These are phyloP conservation scores for Neoboletus brunneissimus DNA, from an alignment of 768 basidiomycete genomes.

Conservation along the genomic window DNA sequence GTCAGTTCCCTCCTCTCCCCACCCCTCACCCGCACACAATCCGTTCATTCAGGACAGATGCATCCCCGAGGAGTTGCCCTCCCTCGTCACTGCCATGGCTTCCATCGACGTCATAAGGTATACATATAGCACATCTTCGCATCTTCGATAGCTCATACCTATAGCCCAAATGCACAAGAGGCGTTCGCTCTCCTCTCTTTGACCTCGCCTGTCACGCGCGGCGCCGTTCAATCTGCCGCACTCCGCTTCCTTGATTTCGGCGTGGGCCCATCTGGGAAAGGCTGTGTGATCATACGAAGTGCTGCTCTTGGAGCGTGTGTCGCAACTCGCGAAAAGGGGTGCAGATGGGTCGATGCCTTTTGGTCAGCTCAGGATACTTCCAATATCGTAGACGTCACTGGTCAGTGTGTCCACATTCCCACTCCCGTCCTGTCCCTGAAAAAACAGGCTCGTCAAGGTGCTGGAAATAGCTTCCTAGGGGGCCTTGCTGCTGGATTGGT, in stretches of 20 bases:
- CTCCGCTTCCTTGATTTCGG: slow-evolving; percentile 57
- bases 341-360: slow-evolving; percentile 71
- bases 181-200: slow-evolving; percentile 66
- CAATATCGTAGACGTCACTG: slow-evolving; percentile 80
- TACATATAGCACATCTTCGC: slow-evolving; percentile 1
- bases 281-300: slow-evolving; percentile 71
- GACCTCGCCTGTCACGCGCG: slow-evolving; percentile 39
- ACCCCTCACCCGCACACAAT: neutral
- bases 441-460: slow-evolving; percentile 46
- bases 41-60: slow-evolving; percentile 59
- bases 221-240: slow-evolving; percentile 66
- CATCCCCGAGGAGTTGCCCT: slow-evolving; percentile 72
- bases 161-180: slow-evolving; percentile 85
- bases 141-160: slow-evolving; percentile 2
- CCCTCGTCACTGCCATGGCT: slow-evolving; percentile 57
- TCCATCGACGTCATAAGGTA: slow-evolving; percentile 69
- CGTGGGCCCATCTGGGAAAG: slow-evolving; percentile 47
- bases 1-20: slow-evolving; percentile 40
- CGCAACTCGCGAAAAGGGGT: slow-evolving; percentile 39
- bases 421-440: slow-evolving; percentile 4
- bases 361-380: slow-evolving; percentile 50
- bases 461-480: slow-evolving; percentile 88
- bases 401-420: slow-evolving; percentile 34
- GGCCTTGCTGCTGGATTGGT: slow-evolving; percentile 75
- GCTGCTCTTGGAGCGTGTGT: slow-evolving; percentile 72